These are phyloP conservation scores for Lentinula sp. DNA, from an alignment of 768 basidiomycete genomes.

Conservation along the genomic window DNA sequence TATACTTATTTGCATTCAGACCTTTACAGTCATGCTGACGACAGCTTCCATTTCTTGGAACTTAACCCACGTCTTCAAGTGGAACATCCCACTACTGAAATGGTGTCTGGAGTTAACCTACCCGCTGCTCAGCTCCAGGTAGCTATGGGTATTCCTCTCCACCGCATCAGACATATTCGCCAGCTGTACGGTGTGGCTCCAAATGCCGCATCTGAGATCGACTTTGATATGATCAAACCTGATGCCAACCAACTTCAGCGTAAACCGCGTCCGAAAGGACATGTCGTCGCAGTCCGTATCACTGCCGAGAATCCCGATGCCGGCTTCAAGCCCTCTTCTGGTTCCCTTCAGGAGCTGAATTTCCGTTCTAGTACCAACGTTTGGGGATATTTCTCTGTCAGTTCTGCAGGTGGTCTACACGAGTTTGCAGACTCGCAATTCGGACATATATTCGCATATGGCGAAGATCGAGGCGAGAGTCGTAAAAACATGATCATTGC, in stretches of 20 bases:
- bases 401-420: slow-evolving; percentile 91
- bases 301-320: slow-evolving; percentile 99
- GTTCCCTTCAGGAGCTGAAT: slow-evolving; percentile 95
- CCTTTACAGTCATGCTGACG: slow-evolving; percentile 90
- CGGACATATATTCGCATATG: slow-evolving; percentile 98
- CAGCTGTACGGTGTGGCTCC: slow-evolving; percentile 93
- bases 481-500: slow-evolving; percentile 99
- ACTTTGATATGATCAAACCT: slow-evolving; percentile 92
- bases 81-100: slow-evolving; percentile 99
- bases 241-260: slow-evolving; percentile 85
- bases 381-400: slow-evolving; percentile 99
- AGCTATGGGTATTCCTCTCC: slow-evolving; percentile 96
- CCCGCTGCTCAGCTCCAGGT: slow-evolving; percentile 96
- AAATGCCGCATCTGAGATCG: slow-evolving; percentile 84
- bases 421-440: slow-evolving; percentile 99
- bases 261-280: slow-evolving; percentile 94
- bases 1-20: slow-evolving; percentile 37
- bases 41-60: slow-evolving; percentile 96
- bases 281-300: slow-evolving; percentile 98
- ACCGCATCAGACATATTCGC: slow-evolving; percentile 93
- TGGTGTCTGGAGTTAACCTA: slow-evolving; percentile 98
- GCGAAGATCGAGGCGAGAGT: slow-evolving; percentile 90
- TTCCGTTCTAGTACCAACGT: slow-evolving; percentile 99
- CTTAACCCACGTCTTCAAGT: slow-evolving; percentile 99
- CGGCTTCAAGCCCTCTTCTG: slow-evolving; percentile 98